Evolutionary conservation across 805 yeast species (phyloP).

Genomic region (Zygoascus biomembranicola): DNA sequence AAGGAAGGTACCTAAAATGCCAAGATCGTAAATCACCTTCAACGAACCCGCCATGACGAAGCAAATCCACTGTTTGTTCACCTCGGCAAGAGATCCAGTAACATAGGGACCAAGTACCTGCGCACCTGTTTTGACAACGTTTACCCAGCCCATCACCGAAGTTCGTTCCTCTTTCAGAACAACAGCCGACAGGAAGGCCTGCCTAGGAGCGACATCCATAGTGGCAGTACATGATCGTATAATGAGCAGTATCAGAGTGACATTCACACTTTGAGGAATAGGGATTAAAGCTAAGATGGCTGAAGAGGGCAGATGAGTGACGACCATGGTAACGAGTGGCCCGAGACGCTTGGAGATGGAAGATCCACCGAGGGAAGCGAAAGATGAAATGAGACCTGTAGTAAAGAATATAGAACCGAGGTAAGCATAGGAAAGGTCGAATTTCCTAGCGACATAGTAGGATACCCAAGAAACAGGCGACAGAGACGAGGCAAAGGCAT

Average conservation of each 20-base stretch:
- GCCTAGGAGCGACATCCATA: slow-evolving; percentile 89
- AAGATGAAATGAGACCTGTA: slow-evolving; percentile 53
- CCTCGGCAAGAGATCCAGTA: slow-evolving; percentile 61
- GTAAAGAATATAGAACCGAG: slow-evolving; percentile 63
- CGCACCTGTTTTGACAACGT: slow-evolving; percentile 75
- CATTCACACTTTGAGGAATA: slow-evolving; percentile 30
- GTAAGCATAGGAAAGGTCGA: slow-evolving; percentile 43
- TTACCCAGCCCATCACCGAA: slow-evolving; percentile 75
- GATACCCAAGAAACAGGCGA: slow-evolving; percentile 80
- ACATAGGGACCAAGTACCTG: slow-evolving; percentile 70
- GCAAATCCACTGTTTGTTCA: slow-evolving; percentile 24
- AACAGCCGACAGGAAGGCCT: slow-evolving; percentile 62
- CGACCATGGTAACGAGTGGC: slow-evolving; percentile 65
- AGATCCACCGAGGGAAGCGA: slow-evolving; percentile 42
- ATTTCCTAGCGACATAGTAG: slow-evolving; percentile 58
- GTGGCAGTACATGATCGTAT: slow-evolving; percentile 56
- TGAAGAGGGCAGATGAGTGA: slow-evolving; percentile 72
- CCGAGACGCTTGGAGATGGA: slow-evolving; percentile 51
- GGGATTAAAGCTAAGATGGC: slow-evolving; percentile 50
- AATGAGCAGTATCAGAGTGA: slow-evolving; percentile 44
- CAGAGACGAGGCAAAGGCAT: slow-evolving; percentile 76
- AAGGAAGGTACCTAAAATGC: slow-evolving; percentile 15
- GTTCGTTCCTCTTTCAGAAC: slow-evolving; percentile 60
- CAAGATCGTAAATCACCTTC: slow-evolving; percentile 29
- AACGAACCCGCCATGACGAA: slow-evolving; percentile 29